These are phyloP conservation scores for Quaeritorhiza haematococci DNA, from an alignment of 371 early-diverging fungal genomes.

Conservation along the genomic window DNA sequence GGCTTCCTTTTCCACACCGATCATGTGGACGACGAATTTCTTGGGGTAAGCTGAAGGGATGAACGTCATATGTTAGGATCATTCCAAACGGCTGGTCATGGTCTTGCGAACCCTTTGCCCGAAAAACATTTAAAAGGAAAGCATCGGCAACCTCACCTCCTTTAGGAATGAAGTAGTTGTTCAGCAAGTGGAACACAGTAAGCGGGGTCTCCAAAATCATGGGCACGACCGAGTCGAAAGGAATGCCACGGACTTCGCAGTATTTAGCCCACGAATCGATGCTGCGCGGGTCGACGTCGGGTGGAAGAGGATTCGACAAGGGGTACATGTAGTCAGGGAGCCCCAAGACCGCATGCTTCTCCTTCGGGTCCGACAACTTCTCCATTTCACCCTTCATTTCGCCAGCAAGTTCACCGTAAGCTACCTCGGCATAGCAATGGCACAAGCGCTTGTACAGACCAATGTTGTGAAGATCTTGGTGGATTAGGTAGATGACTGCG, in stretches of 20 bases:
- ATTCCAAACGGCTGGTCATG: no score
- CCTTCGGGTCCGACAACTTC: not conserved
- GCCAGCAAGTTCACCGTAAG: constrained; percentile 38
- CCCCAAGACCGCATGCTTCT: constrained; percentile 26
- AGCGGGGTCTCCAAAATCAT: constrained; percentile 41
- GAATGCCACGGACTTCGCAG: constrained; percentile 26
- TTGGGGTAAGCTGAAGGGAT: not conserved
- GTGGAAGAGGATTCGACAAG: constrained; percentile 23
- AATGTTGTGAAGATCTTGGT: constrained; percentile 36
- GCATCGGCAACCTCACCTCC: not conserved
- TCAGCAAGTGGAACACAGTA: constrained; percentile 38
- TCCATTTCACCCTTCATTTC: constrained; percentile 12
- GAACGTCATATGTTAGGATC: not conserved
- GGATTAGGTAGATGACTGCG: constrained; percentile 34
- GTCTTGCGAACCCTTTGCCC: no score
- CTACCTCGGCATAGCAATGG: constrained; percentile 31
- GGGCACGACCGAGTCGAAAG: constrained; percentile 31
- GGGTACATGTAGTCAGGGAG: constrained; percentile 34
- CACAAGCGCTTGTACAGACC: constrained; percentile 42
- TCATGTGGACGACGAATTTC: constrained; percentile 34
- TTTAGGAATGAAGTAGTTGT: constrained; percentile 18
- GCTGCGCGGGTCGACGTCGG: constrained; percentile 11
- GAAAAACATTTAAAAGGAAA: not conserved
- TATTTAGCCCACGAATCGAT: constrained; percentile 36
- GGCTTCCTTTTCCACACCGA: constrained; percentile 38